Evolutionary conservation across 768 basidiomycete genomes (phyloP).

Genomic region (Crepidotus variabilis): DNA sequence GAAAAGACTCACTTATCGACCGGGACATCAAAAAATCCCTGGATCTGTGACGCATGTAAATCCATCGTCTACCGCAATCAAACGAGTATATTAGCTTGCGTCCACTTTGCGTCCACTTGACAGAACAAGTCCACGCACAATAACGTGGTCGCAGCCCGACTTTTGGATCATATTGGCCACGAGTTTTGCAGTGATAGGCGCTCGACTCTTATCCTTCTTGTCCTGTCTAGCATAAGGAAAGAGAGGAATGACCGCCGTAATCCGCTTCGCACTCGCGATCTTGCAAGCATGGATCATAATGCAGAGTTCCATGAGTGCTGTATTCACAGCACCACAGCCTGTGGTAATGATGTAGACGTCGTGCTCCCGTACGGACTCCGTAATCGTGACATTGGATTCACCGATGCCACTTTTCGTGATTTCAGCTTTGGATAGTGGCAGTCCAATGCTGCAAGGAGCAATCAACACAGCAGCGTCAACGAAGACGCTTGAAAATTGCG

Average conservation of each 20-base stretch:
- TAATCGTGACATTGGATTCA: conserved; percentile 88
- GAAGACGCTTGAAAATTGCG: conserved; percentile 12
- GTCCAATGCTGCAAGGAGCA: conserved; percentile 66
- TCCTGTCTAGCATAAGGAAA: conserved; percentile 98
- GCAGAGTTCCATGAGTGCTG: conserved; percentile 94
- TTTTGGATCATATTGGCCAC: conserved; percentile 97
- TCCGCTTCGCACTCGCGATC: conserved; percentile 96
- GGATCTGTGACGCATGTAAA: conserved; percentile 97
- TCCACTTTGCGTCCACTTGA: not conserved
- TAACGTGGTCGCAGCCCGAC: conserved; percentile 94
- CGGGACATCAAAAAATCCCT: conserved; percentile 99
- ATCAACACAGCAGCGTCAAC: conserved; percentile 13
- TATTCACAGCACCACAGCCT: conserved; percentile 83
- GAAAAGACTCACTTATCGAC: conserved; percentile 90
- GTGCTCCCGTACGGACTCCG: conserved; percentile 94
- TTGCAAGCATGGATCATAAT: conserved; percentile 99
- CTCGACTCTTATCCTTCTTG: conserved; percentile 98
- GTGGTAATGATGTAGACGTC: conserved; percentile 99
- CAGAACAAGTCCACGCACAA: conserved; percentile 51
- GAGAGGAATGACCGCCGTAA: conserved; percentile 96
- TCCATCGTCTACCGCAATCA: conserved; percentile 81
- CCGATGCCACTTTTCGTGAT: conserved; percentile 87
- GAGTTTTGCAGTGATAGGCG: conserved; percentile 96
- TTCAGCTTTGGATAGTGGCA: conserved; percentile 84
- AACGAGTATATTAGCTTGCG: conserved; percentile 9